Percentiles rank a stretch among this genome's conserved stretches.
Conservation (phyloP, 768 basidiomycete genomes). For the Boletellus ananiceps region DNA sequence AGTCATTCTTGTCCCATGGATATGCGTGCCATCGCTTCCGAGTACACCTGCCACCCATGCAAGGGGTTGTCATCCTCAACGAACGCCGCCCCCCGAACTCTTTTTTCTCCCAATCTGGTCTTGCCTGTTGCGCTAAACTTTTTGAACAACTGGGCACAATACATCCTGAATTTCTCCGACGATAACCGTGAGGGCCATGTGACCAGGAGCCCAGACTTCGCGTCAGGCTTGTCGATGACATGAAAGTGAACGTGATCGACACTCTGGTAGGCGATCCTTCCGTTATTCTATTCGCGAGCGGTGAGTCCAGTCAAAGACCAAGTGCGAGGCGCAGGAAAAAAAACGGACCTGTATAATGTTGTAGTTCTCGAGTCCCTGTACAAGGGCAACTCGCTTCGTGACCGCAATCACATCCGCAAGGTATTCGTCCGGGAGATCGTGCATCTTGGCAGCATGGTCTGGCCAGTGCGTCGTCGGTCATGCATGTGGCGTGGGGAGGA, state of each 20-base stretch:
- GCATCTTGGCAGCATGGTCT: constrained; percentile 86
- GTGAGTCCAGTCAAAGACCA: neutral
- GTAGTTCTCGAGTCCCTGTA: constrained; percentile 68
- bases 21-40: no score
- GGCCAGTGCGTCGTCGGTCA: neutral
- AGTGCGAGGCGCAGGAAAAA: neutral
- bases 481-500: neutral
- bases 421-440: constrained; percentile 82
- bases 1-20: no score
- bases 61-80: no score
- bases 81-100: no score
- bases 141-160: constrained; percentile 7
- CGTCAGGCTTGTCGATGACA: constrained; percentile 83
- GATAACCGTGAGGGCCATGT: constrained; percentile 46
- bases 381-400: constrained; percentile 79
- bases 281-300: constrained; percentile 52
- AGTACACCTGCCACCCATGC: no score
- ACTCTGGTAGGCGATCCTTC: constrained; percentile 55
- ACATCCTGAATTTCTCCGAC: constrained; percentile 6
- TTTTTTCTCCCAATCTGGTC: neutral
- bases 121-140: neutral
- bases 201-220: constrained; percentile 66
- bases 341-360: constrained; percentile 66
- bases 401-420: constrained; percentile 71
- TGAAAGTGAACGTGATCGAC: constrained; percentile 92